Evolutionary conservation across 805 yeast genomes (phyloP).

Genomic region (Cyberlindnera maclurae): DNA sequence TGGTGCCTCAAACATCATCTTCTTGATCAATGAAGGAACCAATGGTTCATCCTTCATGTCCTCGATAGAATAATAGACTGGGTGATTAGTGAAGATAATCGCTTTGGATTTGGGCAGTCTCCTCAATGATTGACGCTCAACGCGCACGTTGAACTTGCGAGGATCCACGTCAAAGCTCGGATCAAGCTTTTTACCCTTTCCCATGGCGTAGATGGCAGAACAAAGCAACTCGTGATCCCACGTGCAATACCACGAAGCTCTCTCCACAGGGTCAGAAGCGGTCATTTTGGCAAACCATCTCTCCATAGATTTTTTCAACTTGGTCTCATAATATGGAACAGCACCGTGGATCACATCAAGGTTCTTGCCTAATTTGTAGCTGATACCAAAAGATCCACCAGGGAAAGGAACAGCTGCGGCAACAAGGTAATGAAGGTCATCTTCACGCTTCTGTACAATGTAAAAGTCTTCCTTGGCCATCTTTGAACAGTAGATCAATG

Average conservation of each 20-base stretch:
- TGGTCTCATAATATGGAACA: constrained; percentile 64
- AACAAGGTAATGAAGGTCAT: constrained; percentile 53
- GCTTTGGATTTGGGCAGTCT: constrained; percentile 59
- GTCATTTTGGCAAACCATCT: constrained; percentile 61
- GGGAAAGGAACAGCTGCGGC: constrained; percentile 80
- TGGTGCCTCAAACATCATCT: constrained; percentile 60
- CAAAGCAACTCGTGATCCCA: constrained; percentile 63
- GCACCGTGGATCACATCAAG: constrained; percentile 58
- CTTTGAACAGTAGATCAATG: constrained; percentile 53
- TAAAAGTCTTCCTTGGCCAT: constrained; percentile 76
- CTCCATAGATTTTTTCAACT: constrained; percentile 64
- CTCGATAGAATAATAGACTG: constrained; percentile 69
- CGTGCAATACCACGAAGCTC: constrained; percentile 69
- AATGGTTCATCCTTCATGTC: constrained; percentile 79
- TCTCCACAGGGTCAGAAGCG: constrained; percentile 56
- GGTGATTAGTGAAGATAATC: constrained; percentile 69
- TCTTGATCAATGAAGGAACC: constrained; percentile 57
- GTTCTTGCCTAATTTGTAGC: constrained; percentile 51
- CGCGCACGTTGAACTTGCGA: constrained; percentile 55
- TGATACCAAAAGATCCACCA: constrained; percentile 66
- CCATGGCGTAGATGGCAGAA: constrained; percentile 47
- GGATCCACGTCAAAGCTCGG: constrained; percentile 32
- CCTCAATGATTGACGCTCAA: constrained; percentile 66
- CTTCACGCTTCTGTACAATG: constrained; percentile 47
- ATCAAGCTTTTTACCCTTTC: constrained; percentile 38